Conservation (phyloP, 202 grass and related monocot genomes). For the Panicum hallii region DNA sequence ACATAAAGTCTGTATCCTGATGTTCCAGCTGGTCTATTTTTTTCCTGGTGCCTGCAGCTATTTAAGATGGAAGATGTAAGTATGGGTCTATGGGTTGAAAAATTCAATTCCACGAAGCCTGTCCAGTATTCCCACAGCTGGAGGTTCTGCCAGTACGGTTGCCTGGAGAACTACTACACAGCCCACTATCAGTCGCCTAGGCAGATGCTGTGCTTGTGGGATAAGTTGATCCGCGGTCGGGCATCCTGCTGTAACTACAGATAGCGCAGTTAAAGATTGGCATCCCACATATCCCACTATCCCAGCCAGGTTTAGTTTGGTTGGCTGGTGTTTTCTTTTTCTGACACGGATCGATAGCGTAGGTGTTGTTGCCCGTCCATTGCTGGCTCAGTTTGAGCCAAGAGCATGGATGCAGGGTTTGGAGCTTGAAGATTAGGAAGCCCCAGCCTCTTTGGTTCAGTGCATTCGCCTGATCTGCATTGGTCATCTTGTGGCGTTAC, state of each 20-base stretch:
- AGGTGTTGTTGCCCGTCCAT: constrained; percentile 42
- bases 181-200: constrained; percentile 95
- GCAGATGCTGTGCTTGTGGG: constrained; percentile 91
- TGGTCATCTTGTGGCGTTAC: constrained; percentile 4
- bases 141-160: constrained; percentile 96
- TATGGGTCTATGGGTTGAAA: constrained; percentile 95
- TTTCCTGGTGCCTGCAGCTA: constrained; percentile 58
- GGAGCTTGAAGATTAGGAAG: constrained; percentile 55
- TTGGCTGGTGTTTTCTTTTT: constrained; percentile 49
- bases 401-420: constrained; percentile 31
- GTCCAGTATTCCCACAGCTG: constrained; percentile 94
- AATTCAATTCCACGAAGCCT: constrained; percentile 69
- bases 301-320: constrained; percentile 42
- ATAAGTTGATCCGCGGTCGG: constrained; percentile 72
- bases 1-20: constrained; percentile 9
- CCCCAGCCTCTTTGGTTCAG: constrained; percentile 40
- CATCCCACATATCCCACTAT: neutral
- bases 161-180: constrained; percentile 85
- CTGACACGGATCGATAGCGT: constrained; percentile 41
- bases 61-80: constrained; percentile 99
- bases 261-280: constrained; percentile 51
- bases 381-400: constrained; percentile 41
- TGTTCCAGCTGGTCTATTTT: neutral
- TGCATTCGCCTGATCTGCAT: constrained; percentile 36
- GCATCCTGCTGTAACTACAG: constrained; percentile 90